These are phyloP conservation scores for Grosmannia serpens DNA, from an alignment of 2,329 filamentous ascomycete species.

Conservation along the genomic window DNA sequence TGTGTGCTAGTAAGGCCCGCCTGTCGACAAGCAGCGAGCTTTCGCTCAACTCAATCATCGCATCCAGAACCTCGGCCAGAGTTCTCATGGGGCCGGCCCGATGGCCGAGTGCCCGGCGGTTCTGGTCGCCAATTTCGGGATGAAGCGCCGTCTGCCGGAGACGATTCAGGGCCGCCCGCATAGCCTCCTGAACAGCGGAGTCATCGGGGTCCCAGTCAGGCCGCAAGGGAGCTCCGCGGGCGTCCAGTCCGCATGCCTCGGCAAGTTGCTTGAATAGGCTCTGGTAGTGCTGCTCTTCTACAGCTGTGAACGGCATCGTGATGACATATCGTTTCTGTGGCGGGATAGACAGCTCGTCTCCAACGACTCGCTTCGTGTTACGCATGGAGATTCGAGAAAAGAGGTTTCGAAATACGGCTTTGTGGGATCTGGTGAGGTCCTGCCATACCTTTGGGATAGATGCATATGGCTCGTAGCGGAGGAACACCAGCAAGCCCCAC, in stretches of 20 bases:
- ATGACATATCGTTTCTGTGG: conserved; percentile 78
- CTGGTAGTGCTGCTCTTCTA: conserved; percentile 84
- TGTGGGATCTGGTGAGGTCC: conserved; percentile 48
- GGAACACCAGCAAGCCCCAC: conserved; percentile 68
- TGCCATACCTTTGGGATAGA: conserved; percentile 55
- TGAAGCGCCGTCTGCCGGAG: conserved; percentile 41
- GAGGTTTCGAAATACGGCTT: conserved; percentile 52
- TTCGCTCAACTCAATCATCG: conserved; percentile 85
- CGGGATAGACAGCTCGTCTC: conserved; percentile 68
- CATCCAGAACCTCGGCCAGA: conserved; percentile 73
- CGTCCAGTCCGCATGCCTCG: conserved; percentile 52
- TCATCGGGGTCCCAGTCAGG: conserved; percentile 56
- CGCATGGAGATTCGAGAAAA: conserved; percentile 65
- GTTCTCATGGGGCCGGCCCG: conserved; percentile 61
- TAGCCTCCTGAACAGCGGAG: conserved; percentile 46
- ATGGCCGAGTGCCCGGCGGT: conserved; percentile 51
- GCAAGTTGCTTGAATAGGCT: conserved; percentile 67
- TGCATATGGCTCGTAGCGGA: conserved; percentile 67
- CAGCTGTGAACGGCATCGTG: conserved; percentile 76
- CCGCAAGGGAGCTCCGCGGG: conserved; percentile 48
- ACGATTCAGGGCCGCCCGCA: conserved; percentile 68
- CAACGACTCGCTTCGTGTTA: conserved; percentile 73
- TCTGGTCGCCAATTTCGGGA: conserved; percentile 64
- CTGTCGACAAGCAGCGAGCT: conserved; percentile 54
- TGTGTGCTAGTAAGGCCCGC: conserved; percentile 49